Evolutionary conservation across 75 land plant species (phyloP), one percentile per base, ranked within the genome.

Genomic region (Picea glauca): DNA sequence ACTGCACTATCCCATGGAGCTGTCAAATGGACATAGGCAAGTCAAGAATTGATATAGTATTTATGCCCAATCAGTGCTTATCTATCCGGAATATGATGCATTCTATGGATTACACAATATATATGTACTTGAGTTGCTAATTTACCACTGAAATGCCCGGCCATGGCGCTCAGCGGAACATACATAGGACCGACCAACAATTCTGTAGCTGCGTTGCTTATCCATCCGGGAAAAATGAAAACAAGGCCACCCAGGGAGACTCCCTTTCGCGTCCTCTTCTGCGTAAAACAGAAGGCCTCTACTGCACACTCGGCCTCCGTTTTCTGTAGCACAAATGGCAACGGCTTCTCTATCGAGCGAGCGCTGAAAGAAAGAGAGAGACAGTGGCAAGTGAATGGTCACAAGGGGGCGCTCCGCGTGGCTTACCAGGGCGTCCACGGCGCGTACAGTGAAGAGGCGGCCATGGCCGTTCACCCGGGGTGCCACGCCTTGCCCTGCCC

Each of bases 381-480:
- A 46, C 50, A 0, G 50, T 46, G 50, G 50, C 40, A 33, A 33
- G 17, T 32, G 33, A 33, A 14, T 17, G 8, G 15, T 5, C 12
- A 38, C n/a, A 32, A 50, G 50, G 26, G 2, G 11, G 15, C 2
- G 9, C 13, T 66, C 4, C 62, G 84, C 60, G 80, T 84, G 56
- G 84, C 86, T 50, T 84, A 77, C 84, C 84, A 84, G 61, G 86
- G 86, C 72, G 54, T 65, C 50, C 77, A 65, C 21, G 86, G 84
- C 12, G 80, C 86, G 9, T 84, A 81, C 86, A 81, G 80, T 72
- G 86, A 81, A 70, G 72, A 60, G 32, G 84, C 86, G 21, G 84
- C 86, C 60, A 58, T 20, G 73, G 78, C 76, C 33, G 76, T 84
- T 35, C 62, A 33, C 58, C 86, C 84, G 40, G 86, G 62, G n/a